Percentiles rank a stretch among this genome's conserved stretches.
Conservation (phyloP, 106 monocot genomes). For the Cymbidium sinense region DNA sequence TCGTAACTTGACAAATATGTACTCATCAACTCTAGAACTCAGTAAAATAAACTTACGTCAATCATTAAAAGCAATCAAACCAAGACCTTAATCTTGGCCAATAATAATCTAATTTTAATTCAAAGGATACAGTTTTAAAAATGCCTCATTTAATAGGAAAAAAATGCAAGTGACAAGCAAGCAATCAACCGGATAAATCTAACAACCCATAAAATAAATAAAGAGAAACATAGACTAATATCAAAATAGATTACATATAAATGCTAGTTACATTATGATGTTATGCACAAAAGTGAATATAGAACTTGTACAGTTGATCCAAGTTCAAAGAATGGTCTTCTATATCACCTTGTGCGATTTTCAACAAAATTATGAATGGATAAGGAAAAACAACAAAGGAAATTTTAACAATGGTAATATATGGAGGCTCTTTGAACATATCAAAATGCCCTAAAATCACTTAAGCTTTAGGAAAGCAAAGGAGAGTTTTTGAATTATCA, state of each 20-base stretch:
- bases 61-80: not conserved
- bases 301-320: no score
- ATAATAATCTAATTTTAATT: not conserved
- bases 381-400: no score
- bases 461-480: not conserved
- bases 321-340: no score
- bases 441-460: not conserved
- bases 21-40: not conserved
- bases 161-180: not conserved
- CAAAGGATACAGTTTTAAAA: not conserved
- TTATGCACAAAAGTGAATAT: not conserved
- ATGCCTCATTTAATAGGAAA: not conserved
- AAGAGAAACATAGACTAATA: not conserved
- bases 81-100: not conserved
- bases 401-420: not conserved
- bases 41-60: not conserved
- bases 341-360: no score
- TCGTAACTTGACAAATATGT: not conserved
- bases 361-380: no score
- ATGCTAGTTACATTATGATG: not conserved
- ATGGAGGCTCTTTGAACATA: not conserved
- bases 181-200: not conserved
- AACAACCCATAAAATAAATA: not conserved
- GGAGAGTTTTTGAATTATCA: not conserved
- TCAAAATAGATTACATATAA: not conserved